phyloP scores from a whole-genome alignment of 2,329 filamentous ascomycete genomes.

The Stemphylium beticola region DNA sequence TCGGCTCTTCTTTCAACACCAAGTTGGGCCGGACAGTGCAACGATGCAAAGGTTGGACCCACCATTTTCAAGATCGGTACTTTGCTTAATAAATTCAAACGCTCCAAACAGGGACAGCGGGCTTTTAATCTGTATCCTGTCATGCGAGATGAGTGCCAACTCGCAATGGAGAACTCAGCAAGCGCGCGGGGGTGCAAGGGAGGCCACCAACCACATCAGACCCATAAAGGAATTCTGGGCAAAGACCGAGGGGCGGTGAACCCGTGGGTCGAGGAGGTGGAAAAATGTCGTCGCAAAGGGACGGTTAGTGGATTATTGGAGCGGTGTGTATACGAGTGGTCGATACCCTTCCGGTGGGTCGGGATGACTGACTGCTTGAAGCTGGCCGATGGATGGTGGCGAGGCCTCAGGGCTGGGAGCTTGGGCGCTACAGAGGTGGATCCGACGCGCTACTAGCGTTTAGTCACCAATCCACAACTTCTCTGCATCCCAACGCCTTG shows the following conservation, averaged over 20 bases:
- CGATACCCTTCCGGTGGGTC: background rate
- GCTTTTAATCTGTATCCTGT: background rate
- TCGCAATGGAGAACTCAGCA: background rate
- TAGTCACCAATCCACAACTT: constrained; percentile 9
- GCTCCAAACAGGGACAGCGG: too few species aligned
- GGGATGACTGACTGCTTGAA: background rate
- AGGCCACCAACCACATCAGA: background rate
- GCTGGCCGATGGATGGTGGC: constrained; percentile 6
- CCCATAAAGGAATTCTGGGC: background rate
- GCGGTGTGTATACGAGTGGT: background rate
- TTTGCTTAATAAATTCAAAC: background rate
- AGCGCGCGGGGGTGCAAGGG: background rate
- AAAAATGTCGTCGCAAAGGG: background rate
- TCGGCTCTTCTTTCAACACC: too few species aligned
- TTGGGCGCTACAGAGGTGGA: constrained; percentile 5
- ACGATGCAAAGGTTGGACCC: too few species aligned
- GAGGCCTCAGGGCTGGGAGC: constrained; percentile 5
- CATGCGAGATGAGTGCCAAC: background rate
- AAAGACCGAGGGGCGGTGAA: constrained; percentile 52
- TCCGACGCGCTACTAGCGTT: constrained; percentile 5
- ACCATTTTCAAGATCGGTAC: background rate
- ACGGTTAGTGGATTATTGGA: background rate
- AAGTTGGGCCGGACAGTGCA: too few species aligned
- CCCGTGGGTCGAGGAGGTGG: background rate
- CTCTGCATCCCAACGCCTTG: constrained; percentile 6